Evolutionary conservation across 768 basidiomycete species (phyloP).

Genomic region (Asterophora lycoperdoides): DNA sequence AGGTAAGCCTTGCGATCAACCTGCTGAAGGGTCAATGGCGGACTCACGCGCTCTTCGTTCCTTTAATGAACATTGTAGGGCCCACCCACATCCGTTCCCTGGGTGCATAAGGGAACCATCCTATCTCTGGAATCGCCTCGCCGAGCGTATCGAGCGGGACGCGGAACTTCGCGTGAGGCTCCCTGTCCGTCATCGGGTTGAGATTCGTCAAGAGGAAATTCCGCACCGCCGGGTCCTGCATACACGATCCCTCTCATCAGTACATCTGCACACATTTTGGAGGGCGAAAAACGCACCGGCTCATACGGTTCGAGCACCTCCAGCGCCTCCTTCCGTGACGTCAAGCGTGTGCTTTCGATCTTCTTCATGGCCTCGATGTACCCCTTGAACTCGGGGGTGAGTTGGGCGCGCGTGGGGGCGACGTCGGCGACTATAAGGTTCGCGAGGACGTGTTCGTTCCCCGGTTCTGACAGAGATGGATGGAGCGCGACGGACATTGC

Average conservation of each 20-base stretch:
- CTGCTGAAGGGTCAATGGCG: background rate
- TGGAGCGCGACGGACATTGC: conserved; percentile 63
- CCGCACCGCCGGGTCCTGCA: conserved; percentile 60
- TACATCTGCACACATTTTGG: background rate
- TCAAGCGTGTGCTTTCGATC: conserved; percentile 50
- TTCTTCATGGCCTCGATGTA: conserved; percentile 71
- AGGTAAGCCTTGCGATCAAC: background rate
- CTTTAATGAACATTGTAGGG: conserved; percentile 68
- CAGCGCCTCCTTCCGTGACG: conserved; percentile 61
- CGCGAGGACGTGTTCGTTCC: conserved; percentile 31
- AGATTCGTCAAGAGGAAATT: conserved; percentile 84
- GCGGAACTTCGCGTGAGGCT: conserved; percentile 50
- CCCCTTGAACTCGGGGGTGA: conserved; percentile 54
- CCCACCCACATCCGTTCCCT: conserved; percentile 49
- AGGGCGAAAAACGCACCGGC: conserved; percentile 37
- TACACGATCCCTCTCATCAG: background rate
- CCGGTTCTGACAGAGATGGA: conserved; percentile 30
- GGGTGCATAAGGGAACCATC: conserved; percentile 68
- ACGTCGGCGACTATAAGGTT: conserved; percentile 76
- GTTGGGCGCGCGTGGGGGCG: conserved; percentile 51
- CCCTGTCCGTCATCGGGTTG: conserved; percentile 24
- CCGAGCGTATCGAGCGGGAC: conserved; percentile 65
- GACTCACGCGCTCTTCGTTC: conserved; percentile 63
- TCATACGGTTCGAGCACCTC: conserved; percentile 58
- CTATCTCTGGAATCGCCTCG: conserved; percentile 57